Evolutionary conservation across 2,329 filamentous ascomycete genomes (phyloP).

Genomic region (Epichloe uncinata): DNA sequence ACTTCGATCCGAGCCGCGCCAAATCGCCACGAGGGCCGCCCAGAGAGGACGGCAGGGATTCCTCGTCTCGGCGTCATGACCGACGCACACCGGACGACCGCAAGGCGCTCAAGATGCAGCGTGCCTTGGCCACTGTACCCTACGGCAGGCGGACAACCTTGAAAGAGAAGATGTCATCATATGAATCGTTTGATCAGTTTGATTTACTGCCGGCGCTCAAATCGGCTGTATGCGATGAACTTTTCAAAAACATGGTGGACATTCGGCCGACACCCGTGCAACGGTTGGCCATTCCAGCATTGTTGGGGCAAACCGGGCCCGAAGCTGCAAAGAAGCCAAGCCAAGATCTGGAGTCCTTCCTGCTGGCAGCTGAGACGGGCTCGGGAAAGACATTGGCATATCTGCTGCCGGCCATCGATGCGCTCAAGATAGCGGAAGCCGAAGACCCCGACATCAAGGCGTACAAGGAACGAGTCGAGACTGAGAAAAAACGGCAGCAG

Average conservation of each 20-base stretch:
- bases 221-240: conserved; percentile 58
- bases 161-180: conserved; percentile 45
- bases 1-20: conserved; percentile 17
- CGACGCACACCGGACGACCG: conserved; percentile 25
- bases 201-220: conserved; percentile 58
- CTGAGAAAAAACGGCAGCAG: conserved; percentile 41
- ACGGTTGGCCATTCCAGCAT: conserved; percentile 69
- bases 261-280: conserved; percentile 81
- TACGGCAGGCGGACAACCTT: conserved; percentile 50
- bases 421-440: conserved; percentile 64
- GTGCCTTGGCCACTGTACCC: conserved; percentile 58
- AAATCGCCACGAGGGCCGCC: conserved; percentile 8
- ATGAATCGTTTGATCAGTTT: conserved; percentile 74
- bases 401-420: conserved; percentile 70
- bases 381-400: conserved; percentile 96
- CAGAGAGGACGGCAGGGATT: conserved; percentile 12
- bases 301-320: conserved; percentile 44
- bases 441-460: conserved; percentile 44
- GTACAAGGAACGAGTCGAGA: conserved; percentile 40
- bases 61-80: conserved; percentile 17
- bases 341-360: conserved; percentile 40
- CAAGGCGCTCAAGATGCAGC: conserved; percentile 92
- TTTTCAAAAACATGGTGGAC: conserved; percentile 60
- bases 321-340: conserved; percentile 18
- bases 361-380: conserved; percentile 90